Evolutionary conservation across 345 rosid species (phyloP).

Genomic region (Eucalyptus polyanthemos): DNA sequence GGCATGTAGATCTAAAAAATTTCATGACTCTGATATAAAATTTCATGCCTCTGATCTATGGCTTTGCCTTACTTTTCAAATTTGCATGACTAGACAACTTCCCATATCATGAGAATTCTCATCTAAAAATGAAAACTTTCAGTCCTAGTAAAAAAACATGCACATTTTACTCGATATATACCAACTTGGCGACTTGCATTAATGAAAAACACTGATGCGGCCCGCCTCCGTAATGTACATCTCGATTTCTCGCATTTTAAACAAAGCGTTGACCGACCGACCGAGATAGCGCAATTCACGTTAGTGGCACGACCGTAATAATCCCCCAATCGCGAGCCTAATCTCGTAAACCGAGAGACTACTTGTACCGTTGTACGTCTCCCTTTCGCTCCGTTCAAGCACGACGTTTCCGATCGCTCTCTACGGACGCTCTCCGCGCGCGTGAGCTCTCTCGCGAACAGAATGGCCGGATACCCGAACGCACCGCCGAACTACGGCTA

Average conservation of each 20-base stretch:
- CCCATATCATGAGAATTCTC: not conserved
- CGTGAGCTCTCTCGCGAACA: not conserved
- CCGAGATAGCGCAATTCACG: not conserved
- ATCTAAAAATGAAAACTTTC: not conserved
- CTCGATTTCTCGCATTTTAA: not conserved
- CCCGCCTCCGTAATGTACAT: not conserved
- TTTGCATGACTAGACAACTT: not conserved
- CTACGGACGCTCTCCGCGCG: not conserved
- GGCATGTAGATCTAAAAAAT: not conserved
- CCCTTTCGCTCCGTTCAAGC: not conserved
- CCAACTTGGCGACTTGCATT: not conserved
- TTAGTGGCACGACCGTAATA: not conserved
- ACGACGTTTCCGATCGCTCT: not conserved
- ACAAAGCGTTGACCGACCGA: not conserved
- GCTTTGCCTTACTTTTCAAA: not conserved
- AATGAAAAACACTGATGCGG: not conserved
- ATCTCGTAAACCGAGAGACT: not conserved
- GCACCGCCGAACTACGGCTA: slow-evolving; percentile 39
- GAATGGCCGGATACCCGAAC: slow-evolving; percentile 37
- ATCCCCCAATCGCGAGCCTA: not conserved
- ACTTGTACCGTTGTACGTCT: not conserved
- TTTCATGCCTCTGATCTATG: not conserved
- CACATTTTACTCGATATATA: not conserved
- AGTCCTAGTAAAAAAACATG: not conserved
- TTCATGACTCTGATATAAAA: not conserved